Evolutionary conservation across 345 rosid genomes (phyloP).

Genomic region (Syzygium oleosum): DNA sequence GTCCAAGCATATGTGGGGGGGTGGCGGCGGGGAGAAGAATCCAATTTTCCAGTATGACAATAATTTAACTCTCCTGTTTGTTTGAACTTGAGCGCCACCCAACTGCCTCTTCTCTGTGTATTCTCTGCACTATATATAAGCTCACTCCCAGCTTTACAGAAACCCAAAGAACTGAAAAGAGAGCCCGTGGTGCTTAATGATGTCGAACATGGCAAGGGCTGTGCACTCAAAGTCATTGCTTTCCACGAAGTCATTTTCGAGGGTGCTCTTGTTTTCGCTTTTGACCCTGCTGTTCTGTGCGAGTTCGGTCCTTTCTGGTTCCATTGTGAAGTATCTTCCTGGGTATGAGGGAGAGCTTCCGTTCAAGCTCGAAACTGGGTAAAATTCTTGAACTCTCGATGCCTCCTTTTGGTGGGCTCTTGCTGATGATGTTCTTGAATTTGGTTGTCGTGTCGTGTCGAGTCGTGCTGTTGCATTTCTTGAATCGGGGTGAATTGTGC

Average conservation of each 20-base stretch:
- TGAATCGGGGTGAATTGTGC: neutral
- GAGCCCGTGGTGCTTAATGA: neutral
- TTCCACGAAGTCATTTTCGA: neutral
- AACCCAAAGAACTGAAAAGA: neutral
- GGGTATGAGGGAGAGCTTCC: conserved; percentile 26
- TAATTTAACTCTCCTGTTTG: neutral
- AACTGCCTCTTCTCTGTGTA: neutral
- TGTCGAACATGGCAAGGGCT: neutral
- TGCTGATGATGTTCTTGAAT: no score
- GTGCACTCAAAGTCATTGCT: neutral
- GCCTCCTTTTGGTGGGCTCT: neutral
- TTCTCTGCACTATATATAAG: neutral
- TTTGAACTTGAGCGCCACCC: neutral
- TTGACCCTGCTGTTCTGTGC: neutral
- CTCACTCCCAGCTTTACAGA: neutral
- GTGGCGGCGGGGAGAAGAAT: neutral
- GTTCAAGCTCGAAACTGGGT: conserved; percentile 33
- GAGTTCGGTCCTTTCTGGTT: neutral
- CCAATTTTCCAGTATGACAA: neutral
- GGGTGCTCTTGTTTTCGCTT: neutral
- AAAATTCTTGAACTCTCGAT: neutral
- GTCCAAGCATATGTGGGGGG: no score
- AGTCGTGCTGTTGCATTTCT: neutral
- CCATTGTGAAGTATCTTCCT: conserved; percentile 15
- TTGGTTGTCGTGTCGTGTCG: no score